Conservation (phyloP, 345 rosid species). For the Sisymbrium altissimum region DNA sequence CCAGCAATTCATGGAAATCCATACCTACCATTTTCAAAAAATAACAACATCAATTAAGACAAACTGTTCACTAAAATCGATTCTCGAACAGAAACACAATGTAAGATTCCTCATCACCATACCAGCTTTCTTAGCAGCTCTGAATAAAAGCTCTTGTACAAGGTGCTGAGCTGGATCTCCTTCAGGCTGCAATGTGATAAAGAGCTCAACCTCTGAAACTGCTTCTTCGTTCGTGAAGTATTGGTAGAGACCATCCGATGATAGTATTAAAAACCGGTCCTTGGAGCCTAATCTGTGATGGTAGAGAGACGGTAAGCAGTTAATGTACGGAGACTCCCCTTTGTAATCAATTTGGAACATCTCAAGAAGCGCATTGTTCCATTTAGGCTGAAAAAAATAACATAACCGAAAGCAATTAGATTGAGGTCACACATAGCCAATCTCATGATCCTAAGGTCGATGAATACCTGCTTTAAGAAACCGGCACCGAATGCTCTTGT, state of each 20-base stretch:
- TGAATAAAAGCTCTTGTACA: not conserved
- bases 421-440: not conserved
- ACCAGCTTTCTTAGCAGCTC: conserved; percentile 2
- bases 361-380: not conserved
- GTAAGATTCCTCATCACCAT: not conserved
- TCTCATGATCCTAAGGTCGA: not conserved
- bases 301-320: not conserved
- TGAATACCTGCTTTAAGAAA: conserved; percentile 76
- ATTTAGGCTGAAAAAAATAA: not conserved
- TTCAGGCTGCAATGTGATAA: conserved; percentile 2
- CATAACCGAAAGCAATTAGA: not conserved
- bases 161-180: not conserved
- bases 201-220: not conserved
- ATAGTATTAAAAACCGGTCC: not conserved
- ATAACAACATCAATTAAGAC: not conserved
- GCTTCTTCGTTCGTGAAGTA: not conserved
- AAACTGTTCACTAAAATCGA: not conserved
- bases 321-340: not conserved
- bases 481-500: conserved; percentile 98
- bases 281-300: not conserved
- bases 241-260: not conserved
- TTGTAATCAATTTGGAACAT: not conserved
- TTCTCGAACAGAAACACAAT: not conserved
- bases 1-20: conserved; percentile 82
- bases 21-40: conserved; percentile 53